Conservation (phyloP, 2,329 filamentous ascomycete species). For the Phialemoniopsis sp. region DNA sequence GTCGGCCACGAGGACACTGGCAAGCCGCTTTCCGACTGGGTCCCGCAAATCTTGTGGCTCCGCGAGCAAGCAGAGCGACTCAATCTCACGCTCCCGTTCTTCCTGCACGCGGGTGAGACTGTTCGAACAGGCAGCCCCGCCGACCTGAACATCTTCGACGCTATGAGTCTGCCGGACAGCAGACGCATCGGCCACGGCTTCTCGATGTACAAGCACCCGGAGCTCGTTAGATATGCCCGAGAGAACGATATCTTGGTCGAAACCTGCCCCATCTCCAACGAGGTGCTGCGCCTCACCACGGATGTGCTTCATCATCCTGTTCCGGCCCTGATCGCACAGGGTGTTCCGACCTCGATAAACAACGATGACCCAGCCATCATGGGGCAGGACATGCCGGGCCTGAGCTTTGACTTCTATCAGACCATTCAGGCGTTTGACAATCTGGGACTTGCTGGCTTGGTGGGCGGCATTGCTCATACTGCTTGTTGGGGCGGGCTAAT, state of each 20-base stretch:
- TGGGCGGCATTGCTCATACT: no score
- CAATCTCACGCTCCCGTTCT: no score
- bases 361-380: slow-evolving; percentile 65
- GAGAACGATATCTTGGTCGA: slow-evolving; percentile 64
- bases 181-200: slow-evolving; percentile 64
- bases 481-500: no score
- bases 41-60: no score
- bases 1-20: no score
- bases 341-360: slow-evolving; percentile 58
- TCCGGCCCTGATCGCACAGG: slow-evolving; percentile 59
- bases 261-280: slow-evolving; percentile 63
- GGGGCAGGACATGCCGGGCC: slow-evolving; percentile 54
- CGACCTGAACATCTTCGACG: slow-evolving; percentile 65
- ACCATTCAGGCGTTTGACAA: slow-evolving; percentile 64
- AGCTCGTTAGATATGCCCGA: slow-evolving; percentile 63
- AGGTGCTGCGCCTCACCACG: slow-evolving; percentile 56
- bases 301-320: slow-evolving; percentile 60
- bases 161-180: slow-evolving; percentile 60
- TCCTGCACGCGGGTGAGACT: no score
- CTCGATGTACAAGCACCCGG: slow-evolving; percentile 62
- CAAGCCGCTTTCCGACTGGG: no score
- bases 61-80: no score
- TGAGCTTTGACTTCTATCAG: slow-evolving; percentile 68
- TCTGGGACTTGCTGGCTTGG: slow-evolving; percentile 56
- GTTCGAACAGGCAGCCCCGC: no score